phyloP scores from a whole-genome alignment of 2,329 filamentous ascomycete genomes.

The Lasiodiplodia citricola region DNA sequence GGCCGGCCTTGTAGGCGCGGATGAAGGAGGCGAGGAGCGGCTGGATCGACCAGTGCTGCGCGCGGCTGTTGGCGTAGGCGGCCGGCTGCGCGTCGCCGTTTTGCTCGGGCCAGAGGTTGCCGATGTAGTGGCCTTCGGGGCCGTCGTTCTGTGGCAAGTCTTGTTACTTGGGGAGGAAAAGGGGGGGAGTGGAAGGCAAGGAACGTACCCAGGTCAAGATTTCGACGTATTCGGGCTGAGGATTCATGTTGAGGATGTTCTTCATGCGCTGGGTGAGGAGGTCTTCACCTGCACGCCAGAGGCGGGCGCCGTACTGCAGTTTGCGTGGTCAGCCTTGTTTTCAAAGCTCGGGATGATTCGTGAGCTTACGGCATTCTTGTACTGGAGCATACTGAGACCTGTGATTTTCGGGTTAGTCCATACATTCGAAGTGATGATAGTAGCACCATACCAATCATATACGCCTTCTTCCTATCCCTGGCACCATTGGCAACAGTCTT shows the following conservation, averaged over 20 bases:
- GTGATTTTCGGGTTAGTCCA: too few relatives aligned
- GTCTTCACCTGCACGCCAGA: slow-evolving; percentile 42
- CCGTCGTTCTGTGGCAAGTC: too few relatives aligned
- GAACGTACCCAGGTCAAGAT: slow-evolving; percentile 39
- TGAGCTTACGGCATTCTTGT: slow-evolving; percentile 34
- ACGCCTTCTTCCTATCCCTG: slow-evolving; percentile 36
- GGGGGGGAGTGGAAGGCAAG: not conserved
- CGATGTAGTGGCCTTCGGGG: too few relatives aligned
- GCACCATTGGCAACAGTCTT: slow-evolving; percentile 33
- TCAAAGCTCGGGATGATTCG: too few relatives aligned
- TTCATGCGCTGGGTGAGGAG: slow-evolving; percentile 44
- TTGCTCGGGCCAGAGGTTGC: too few relatives aligned
- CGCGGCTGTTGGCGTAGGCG: too few relatives aligned
- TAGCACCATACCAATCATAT: slow-evolving; percentile 37
- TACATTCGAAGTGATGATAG: too few relatives aligned
- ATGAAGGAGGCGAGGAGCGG: too few relatives aligned
- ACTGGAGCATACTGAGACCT: slow-evolving; percentile 33
- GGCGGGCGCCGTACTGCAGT: slow-evolving; percentile 33
- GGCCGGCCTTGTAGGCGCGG: too few relatives aligned
- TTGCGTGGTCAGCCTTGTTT: too few relatives aligned
- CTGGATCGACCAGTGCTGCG: too few relatives aligned
- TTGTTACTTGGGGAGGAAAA: not conserved
- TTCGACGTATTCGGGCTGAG: slow-evolving; percentile 39
- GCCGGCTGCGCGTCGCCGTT: too few relatives aligned
- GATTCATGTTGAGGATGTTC: slow-evolving; percentile 40